phyloP scores from a whole-genome alignment of 1,284 basidiomycete genomes.

The Omphalotus olearius region DNA sequence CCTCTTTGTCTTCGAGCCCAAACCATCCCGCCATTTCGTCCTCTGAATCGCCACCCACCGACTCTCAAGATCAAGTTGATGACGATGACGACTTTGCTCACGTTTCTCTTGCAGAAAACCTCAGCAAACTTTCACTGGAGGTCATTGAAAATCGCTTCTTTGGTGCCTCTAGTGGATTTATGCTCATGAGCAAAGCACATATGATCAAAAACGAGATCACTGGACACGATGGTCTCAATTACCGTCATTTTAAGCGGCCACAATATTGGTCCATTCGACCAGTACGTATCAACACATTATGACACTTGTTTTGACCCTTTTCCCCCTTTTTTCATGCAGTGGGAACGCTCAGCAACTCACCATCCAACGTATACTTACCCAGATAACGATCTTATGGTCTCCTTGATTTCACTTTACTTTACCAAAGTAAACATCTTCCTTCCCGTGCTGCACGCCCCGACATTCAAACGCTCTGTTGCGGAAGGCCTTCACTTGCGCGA shows the following conservation, averaged over 20 bases:
- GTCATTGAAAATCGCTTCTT: conserved; percentile 45
- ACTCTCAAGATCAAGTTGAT: conserved; percentile 1
- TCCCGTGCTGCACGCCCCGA: conserved; percentile 59
- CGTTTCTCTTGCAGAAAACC: conserved; percentile 29
- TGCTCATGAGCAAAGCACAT: conserved; percentile 48
- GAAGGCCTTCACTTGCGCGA: conserved; percentile 47
- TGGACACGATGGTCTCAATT: conserved; percentile 19
- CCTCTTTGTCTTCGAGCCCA: conserved; percentile 5
- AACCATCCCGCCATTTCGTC: conserved; percentile 6
- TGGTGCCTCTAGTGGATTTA: conserved; percentile 55
- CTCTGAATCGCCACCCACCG: background rate
- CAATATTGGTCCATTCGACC: conserved; percentile 33
- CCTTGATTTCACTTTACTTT: conserved; percentile 60
- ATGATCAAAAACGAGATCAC: conserved; percentile 43
- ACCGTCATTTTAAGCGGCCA: conserved; percentile 23
- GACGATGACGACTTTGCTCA: conserved; percentile 22
- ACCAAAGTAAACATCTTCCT: conserved; percentile 42
- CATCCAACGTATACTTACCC: conserved; percentile 16
- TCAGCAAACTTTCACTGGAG: conserved; percentile 32
- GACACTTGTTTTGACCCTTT: background rate
- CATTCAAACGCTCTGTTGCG: conserved; percentile 48
- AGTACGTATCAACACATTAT: conserved; percentile 18
- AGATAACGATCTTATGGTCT: conserved; percentile 14
- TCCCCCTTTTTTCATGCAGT: background rate
- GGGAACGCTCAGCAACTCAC: conserved; percentile 17